These are phyloP conservation scores for Neoboletus brunneissimus DNA, from an alignment of 768 basidiomycete species.

Conservation along the genomic window DNA sequence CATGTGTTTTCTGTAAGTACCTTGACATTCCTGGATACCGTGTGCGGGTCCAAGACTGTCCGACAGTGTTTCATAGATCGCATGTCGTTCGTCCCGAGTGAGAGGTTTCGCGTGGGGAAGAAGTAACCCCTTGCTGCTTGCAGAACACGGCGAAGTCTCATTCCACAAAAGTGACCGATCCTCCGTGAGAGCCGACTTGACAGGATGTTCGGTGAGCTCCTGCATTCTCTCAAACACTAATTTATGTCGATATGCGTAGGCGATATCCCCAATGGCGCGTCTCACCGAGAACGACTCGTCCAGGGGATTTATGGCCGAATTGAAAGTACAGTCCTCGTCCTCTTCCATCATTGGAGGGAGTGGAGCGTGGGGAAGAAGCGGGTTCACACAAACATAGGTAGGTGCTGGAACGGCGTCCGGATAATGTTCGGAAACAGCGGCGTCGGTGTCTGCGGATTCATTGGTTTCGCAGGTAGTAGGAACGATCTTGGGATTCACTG, in stretches of 20 bases:
- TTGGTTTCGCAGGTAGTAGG: slow-evolving; percentile 9
- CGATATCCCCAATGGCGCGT: slow-evolving; percentile 29
- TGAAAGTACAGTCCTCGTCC: slow-evolving; percentile 11
- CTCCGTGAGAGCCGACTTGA: slow-evolving; percentile 6
- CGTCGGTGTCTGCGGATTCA: slow-evolving; percentile 4
- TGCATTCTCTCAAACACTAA: slow-evolving; percentile 28
- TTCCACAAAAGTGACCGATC: slow-evolving; percentile 13
- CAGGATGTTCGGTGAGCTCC: slow-evolving; percentile 19
- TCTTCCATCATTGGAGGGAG: slow-evolving; percentile 2
- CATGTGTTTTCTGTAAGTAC: slow-evolving; percentile 53
- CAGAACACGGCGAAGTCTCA: slow-evolving; percentile 20
- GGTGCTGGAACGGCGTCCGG: slow-evolving; percentile 5
- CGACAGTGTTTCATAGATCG: slow-evolving; percentile 51
- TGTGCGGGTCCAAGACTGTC: slow-evolving; percentile 44
- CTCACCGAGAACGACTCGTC: slow-evolving; percentile 29
- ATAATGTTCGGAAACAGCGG: slow-evolving; percentile 7
- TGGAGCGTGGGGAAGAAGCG: slow-evolving; percentile 18
- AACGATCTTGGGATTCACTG: slow-evolving; percentile 4
- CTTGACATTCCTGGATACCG: slow-evolving; percentile 49
- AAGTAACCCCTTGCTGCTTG: slow-evolving; percentile 13
- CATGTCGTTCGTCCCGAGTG: slow-evolving; percentile 44
- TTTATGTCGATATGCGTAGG: slow-evolving; percentile 28
- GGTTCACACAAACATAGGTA: slow-evolving; percentile 26
- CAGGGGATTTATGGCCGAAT: slow-evolving; percentile 17
- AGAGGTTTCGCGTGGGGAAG: slow-evolving; percentile 32